Base-by-base conservation (phyloP, 2,329 filamentous ascomycete species). In the Fusarium udum region DNA sequence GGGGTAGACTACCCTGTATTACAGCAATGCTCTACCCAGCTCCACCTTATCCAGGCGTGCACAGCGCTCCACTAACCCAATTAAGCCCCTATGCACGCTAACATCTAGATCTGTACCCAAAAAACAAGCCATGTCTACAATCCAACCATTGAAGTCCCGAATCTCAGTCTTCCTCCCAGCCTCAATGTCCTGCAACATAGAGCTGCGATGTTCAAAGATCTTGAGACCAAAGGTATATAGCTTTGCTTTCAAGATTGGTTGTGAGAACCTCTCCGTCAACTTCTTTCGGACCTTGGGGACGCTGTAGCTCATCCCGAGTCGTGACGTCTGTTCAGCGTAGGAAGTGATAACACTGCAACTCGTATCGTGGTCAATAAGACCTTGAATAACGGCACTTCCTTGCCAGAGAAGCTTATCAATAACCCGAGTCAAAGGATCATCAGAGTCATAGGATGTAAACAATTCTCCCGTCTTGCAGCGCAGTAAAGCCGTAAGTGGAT, bases 161-260 rank as follows among this genome's bases (percentile, higher is more conserved):
- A 59, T 52, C 9, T 67, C 61, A 10, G 53, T 60, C 9, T 49
- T 24, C 28, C 46, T 59, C 2, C 36, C 40, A 1, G 34, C 24
- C 10, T 65, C 61, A 1, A 32, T 26, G 24, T 65, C 64, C 18
- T 60, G 61, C 4, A 65, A 22, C 64, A 67, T 67, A 6, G 64
- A 67, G 22, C 64, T 67, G 0, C 64, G 60, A 37, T 67, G 64
- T 14, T 67, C 60, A 16, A 34, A 34, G 14, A 67, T 64, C 22
- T 64, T 67, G 34, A n/a, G 64, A 5, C 64, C 64, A 31, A 64
- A 67, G 2, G 60, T 3, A 20, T 52, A 67, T 5, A 67, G 16
- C 11, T 52, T 67, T 4, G 60, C 9, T 16, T 51, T 58, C 15
- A 67, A 20, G 6, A 46, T 26, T 2, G 64, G 52, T 8, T 64